phyloP scores from a whole-genome alignment of 2,329 filamentous ascomycete species.

The Plectosphaerella sp. region DNA sequence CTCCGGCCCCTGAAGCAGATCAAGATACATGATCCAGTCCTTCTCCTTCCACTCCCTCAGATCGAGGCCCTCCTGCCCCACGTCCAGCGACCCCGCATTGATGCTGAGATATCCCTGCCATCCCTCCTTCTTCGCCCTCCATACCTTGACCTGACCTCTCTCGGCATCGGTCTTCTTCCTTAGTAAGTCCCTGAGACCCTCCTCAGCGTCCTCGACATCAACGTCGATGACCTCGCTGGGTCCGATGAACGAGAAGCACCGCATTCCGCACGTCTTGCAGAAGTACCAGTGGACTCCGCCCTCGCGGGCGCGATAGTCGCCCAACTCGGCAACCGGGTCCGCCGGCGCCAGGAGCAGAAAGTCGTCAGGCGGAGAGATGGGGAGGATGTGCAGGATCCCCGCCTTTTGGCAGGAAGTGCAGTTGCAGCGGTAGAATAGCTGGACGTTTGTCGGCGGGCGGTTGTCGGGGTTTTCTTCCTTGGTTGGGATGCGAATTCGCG shows the following conservation, averaged over 20 bases:
- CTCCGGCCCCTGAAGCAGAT: conserved; percentile 9
- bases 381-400: conserved; percentile 39
- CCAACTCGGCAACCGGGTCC: conserved; percentile 29
- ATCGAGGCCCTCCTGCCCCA: conserved; percentile 27
- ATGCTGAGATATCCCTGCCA: conserved; percentile 29
- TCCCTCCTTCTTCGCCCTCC: conserved; percentile 21
- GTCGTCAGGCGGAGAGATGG: conserved; percentile 27
- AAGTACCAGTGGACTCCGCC: conserved; percentile 33
- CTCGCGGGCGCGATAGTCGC: conserved; percentile 29
- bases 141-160: conserved; percentile 11
- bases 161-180: conserved; percentile 18
- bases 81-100: conserved; percentile 31
- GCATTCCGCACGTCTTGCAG: conserved; percentile 39
- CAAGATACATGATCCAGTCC: conserved; percentile 21
- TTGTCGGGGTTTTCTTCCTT: conserved; percentile 8
- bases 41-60: conserved; percentile 29
- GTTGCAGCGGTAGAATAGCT: conserved; percentile 38
- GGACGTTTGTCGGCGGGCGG: conserved; percentile 10
- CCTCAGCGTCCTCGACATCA: conserved; percentile 6
- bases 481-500: conserved; percentile 3
- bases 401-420: conserved; percentile 45
- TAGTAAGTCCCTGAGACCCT: conserved; percentile 14
- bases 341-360: conserved; percentile 40
- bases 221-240: conserved; percentile 22
- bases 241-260: conserved; percentile 35